Evolutionary conservation across 257 asterid species (phyloP), one percentile per base, ranked within the genome.

Genomic region (Solanum appendiculatum): DNA sequence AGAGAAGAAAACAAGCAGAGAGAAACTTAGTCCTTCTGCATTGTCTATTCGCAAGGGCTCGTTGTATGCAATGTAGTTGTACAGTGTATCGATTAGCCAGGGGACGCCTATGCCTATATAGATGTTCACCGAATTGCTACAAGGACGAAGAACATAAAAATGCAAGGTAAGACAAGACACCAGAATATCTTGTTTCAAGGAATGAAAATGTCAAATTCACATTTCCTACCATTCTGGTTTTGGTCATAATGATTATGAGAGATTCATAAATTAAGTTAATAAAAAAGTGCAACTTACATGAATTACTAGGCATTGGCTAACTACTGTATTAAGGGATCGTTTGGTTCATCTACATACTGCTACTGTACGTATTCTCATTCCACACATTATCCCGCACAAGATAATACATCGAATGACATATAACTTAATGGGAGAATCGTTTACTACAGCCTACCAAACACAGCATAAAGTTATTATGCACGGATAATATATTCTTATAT

Each of bases 111-210:
- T 96, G 84, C 98, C 99, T 27, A 96, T 89, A 27, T 94, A 95
- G 72, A 96, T 96, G 89, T 95, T 96, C 92, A 96, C 98, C 81
- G 99, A 96, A 84, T 96, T 95, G 94, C 99, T 95, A 88, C 94
- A 88, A 58, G 29, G 87, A 84, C 37, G 25, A 31, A 54, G 27
- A 88, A 74, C 6, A 14, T 3, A 40, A 9, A 16, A 37, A 29
- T 20, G 40, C 21, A 87, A 48, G 48, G 40, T 80, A 13, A 13
- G 18, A 13, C 3, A 13, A 13, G 18, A 13, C 3, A n/a, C 36
- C 34, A 13, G 34, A 3, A 75, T 12, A 75, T 40, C 13, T 40
- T 11, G 56, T 74, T 74, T 2, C 20, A 74, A 23, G 11, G 33
- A 74, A 74, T 74, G 51, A 23, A 20, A 73, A 21, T 74, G 33